Evolutionary conservation across 1,284 basidiomycete species (phyloP), one percentile per base, ranked within the genome.

Genomic region (Cryptococcus sp.): DNA sequence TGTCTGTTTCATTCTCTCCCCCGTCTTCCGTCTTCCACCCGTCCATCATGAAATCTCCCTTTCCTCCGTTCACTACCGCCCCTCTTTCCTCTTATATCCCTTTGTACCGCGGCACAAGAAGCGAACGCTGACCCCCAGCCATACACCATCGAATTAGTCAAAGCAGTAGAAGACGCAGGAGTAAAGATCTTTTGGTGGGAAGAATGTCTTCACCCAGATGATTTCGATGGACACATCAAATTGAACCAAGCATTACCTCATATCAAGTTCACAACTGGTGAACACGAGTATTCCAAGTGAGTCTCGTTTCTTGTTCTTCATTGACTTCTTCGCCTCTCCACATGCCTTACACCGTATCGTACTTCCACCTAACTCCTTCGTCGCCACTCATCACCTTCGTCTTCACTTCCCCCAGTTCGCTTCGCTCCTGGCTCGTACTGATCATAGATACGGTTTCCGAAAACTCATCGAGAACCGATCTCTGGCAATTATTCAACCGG

Each of bases 171-270:
- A 42, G 72, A 76, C 36, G 75, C 78, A 34, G 76, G 76, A 31
- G 76, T 80, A 56, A 69, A 78, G 53, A 76, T 78, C 60, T 61
- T 74, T 59, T 81, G 79, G 80, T 81, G 78, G 78, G 80, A 81
- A 61, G 80, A 81, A 64, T 75, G 76, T 7, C 71, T 79, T 5
- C 77, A 78, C 59, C 78, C 79, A 9, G 78, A 79, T 53, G 76
- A 78, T 59, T 76, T 77, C 64, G 77, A 79, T 53, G 79, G 79
- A 13, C 77, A 78, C 55, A 60, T 60, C 45, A 64, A 75, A 52
- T 75, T 80, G 53, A 78, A 79, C 63, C 59, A 70, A 48, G 76
- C 76, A 7, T 60, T 79, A 19, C 80, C 79, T 2, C 72, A 76
- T 32, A 61, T 79, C 53, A 79, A 79, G 57, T 81, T 78, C 67